Evolutionary conservation across 352 stramenopile species (phyloP).

Genomic region (Pythium folliculosum): DNA sequence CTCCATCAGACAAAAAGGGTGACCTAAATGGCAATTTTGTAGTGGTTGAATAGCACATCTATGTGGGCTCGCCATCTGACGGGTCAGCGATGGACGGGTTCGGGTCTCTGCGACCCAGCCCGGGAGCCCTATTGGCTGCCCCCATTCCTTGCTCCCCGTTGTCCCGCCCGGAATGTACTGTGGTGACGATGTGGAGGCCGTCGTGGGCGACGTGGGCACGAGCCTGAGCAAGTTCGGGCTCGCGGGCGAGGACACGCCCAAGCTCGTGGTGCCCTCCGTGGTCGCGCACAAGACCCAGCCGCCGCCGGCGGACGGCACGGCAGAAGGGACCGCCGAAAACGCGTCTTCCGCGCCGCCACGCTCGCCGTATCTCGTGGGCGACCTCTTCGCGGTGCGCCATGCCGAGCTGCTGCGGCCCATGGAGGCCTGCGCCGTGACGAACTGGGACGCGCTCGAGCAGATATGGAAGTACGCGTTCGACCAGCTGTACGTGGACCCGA

Average conservation of each 20-base stretch:
- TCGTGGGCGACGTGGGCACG: slow-evolving; percentile 94
- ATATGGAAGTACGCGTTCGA: slow-evolving; percentile 82
- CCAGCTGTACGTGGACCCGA: slow-evolving; percentile 62
- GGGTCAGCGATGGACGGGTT: too few species aligned
- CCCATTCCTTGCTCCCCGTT: neutral
- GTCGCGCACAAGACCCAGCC: slow-evolving; percentile 41
- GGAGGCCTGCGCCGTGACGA: slow-evolving; percentile 54
- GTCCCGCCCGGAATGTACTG: slow-evolving; percentile 89
- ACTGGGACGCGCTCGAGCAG: slow-evolving; percentile 89
- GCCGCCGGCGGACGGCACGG: neutral
- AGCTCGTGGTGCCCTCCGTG: slow-evolving; percentile 82
- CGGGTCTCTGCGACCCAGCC: neutral
- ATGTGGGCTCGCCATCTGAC: neutral
- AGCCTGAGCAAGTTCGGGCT: slow-evolving; percentile 93
- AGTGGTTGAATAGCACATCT: slow-evolving; percentile 17
- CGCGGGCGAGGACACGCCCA: slow-evolving; percentile 93
- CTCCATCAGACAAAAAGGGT: too few species aligned
- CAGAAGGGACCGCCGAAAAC: too few species aligned
- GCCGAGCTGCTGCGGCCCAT: slow-evolving; percentile 62
- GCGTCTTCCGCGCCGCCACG: too few species aligned
- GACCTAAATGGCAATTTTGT: too few species aligned
- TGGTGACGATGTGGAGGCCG: slow-evolving; percentile 95
- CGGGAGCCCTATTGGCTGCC: neutral
- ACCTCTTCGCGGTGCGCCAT: slow-evolving; percentile 59
- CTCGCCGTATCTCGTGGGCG: slow-evolving; percentile 42